Base-by-base conservation (phyloP, 164 flowering plant species). In the Aristolochia contorta region DNA sequence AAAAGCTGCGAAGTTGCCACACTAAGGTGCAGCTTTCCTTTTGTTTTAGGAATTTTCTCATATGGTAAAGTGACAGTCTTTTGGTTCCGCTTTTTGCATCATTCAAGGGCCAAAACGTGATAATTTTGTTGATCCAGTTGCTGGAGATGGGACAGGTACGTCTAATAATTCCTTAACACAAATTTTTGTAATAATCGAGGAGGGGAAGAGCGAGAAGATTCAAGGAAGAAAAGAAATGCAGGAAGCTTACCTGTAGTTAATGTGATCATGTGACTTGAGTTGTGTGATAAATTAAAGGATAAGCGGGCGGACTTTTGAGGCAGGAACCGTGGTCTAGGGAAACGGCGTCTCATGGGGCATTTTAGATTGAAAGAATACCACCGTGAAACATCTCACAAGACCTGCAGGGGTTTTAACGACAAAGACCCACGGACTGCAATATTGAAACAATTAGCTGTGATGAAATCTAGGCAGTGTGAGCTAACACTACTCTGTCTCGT, bases 351-450 rank as follows among this genome's bases (percentile, higher is more conserved):
- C n/a, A 3, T 3, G 7, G 7, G 43, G 52, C 52, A 7, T 5
- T 48, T 48, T 16, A 19, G 52, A 48, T 1, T 54, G 24, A 22
- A 21, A 19, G 24, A 54, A 48, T 48, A 48, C n/a, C n/a, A n/a
- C 21, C 6, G 52, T 19, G 27, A 23, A 24, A 54, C 57, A 54
- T 54, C 32, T 54, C 32, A 23, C 57, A 22, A 54, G 57, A 54
- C 57, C 33, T 54, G 57, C 57, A 54, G 57, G 57, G 57, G 33
- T 54, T 23, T 54, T 6, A 54, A 54, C 30, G 57, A 54, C 57
- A 54, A 54, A 49, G 15, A 3, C 57, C 57, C 16, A 24, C 33
- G 33, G 22, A 54, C 27, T 23, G 27, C 32, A 54, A 54, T 22
- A 49, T 18, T 18, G 22, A 49, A 49, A 18, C 20, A 49, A 18